These are phyloP conservation scores for Hemisphaericaspora lyxosophila DNA, from an alignment of 1,139 yeast genomes.

Conservation along the genomic window DNA sequence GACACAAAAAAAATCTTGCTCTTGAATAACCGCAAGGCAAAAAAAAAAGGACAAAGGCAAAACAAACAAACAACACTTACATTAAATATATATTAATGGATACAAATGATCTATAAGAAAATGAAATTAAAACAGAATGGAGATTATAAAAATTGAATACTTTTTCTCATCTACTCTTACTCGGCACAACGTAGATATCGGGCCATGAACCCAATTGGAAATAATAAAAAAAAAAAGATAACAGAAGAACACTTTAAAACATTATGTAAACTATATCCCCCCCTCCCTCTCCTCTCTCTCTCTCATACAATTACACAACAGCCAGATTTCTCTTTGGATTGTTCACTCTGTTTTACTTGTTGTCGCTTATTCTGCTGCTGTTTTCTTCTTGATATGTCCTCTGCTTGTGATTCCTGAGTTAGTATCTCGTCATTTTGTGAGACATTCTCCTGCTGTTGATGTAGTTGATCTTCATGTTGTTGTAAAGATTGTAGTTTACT, in stretches of 20 bases:
- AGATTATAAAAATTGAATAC: not conserved
- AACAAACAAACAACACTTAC: not conserved
- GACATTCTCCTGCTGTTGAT: slow-evolving; percentile 2
- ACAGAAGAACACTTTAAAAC: too few species aligned
- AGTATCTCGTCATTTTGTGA: slow-evolving; percentile 6
- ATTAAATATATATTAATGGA: not conserved
- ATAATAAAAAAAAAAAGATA: too few species aligned
- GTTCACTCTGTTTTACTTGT: slow-evolving; percentile 17
- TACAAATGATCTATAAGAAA: not conserved
- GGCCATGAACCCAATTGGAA: too few species aligned
- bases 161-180: not conserved
- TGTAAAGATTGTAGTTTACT: not conserved
- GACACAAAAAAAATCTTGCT: too few species aligned
- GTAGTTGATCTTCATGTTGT: slow-evolving; percentile 6
- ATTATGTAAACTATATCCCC: too few species aligned
- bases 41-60: too few species aligned
- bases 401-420: slow-evolving; percentile 1
- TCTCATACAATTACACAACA: slow-evolving; percentile 46
- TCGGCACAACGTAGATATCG: too few species aligned
- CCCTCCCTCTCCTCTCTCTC: too few species aligned
- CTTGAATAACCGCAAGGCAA: too few species aligned
- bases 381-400: slow-evolving; percentile 12
- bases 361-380: slow-evolving; percentile 12
- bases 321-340: slow-evolving; percentile 39
- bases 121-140: too few species aligned